Evolutionary conservation across 2,329 filamentous ascomycete species (phyloP).

Genomic region (Nemania sp.): DNA sequence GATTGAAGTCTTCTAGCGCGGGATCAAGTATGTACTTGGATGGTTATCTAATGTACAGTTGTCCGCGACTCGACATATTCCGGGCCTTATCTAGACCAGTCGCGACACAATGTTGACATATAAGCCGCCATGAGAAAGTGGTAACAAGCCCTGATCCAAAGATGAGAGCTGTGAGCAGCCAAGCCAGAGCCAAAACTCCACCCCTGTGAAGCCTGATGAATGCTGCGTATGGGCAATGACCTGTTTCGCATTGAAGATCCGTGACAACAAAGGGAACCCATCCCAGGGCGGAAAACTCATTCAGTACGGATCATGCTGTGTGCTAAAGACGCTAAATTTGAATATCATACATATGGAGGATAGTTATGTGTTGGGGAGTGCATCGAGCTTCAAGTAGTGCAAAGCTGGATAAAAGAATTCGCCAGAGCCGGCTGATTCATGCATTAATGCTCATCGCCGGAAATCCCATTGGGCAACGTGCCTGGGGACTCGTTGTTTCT

Average conservation of each 20-base stretch:
- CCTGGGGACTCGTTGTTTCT: conserved; percentile 29
- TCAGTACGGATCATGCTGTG: conserved; percentile 11
- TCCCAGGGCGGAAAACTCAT: conserved; percentile 10
- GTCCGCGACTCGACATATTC: conserved; percentile 27
- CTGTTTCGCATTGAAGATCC: conserved; percentile 32
- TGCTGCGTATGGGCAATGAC: conserved; percentile 16
- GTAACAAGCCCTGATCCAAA: conserved; percentile 29
- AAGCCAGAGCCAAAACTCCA: conserved; percentile 33
- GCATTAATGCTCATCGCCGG: conserved; percentile 22
- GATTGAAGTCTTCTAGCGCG: conserved; percentile 6
- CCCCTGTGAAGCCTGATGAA: conserved; percentile 31
- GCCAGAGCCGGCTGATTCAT: not conserved
- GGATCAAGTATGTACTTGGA: conserved; percentile 33
- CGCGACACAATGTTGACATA: conserved; percentile 31
- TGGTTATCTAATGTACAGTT: conserved; percentile 35
- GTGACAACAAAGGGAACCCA: conserved; percentile 32
- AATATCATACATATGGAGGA: conserved; percentile 32
- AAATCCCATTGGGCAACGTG: conserved; percentile 29
- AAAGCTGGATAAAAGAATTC: conserved; percentile 1
- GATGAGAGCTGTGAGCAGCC: conserved; percentile 19
- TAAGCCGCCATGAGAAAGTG: conserved; percentile 31
- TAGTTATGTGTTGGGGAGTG: conserved; percentile 10
- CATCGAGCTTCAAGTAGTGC: conserved; percentile 3
- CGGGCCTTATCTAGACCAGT: conserved; percentile 28
- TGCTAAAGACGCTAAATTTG: conserved; percentile 21